These are phyloP conservation scores for Stereocaulon alpinum DNA, from an alignment of 495 filamentous ascomycete species.

Conservation along the genomic window DNA sequence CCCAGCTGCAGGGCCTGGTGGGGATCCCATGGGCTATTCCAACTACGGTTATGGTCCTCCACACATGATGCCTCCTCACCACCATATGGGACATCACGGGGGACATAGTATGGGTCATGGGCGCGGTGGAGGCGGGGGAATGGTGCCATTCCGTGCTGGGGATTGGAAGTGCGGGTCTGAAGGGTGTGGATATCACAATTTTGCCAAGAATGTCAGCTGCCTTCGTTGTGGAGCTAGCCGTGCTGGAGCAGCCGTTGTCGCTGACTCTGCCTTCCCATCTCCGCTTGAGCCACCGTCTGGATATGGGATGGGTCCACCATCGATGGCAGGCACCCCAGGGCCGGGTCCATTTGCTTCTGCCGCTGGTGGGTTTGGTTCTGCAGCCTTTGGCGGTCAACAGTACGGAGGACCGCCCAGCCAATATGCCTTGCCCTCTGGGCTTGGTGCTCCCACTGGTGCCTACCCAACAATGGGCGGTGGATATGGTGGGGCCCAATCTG, in stretches of 20 bases:
- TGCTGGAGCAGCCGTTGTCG: slow-evolving; percentile 83
- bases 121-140: slow-evolving; percentile 64
- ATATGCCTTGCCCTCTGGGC: slow-evolving; percentile 81
- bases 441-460: slow-evolving; percentile 62
- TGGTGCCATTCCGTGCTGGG: slow-evolving; percentile 93
- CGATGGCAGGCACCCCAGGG: slow-evolving; percentile 76
- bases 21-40: slow-evolving; percentile 63
- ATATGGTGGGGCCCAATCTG: slow-evolving; percentile 65
- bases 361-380: slow-evolving; percentile 59
- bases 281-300: slow-evolving; percentile 76
- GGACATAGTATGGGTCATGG: slow-evolving; percentile 62
- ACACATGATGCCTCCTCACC: slow-evolving; percentile 68
- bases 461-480: slow-evolving; percentile 73
- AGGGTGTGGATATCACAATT: slow-evolving; percentile 98
- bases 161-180: slow-evolving; percentile 99
- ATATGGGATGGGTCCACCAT: slow-evolving; percentile 66
- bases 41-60: slow-evolving; percentile 65
- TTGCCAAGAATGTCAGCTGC: slow-evolving; percentile 97
- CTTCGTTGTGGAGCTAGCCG: slow-evolving; percentile 92
- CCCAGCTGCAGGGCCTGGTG: slow-evolving; percentile 73
- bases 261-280: slow-evolving; percentile 84
- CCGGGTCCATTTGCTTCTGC: slow-evolving; percentile 68
- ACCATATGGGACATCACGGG: slow-evolving; percentile 70
- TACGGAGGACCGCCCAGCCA: slow-evolving; percentile 82
- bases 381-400: slow-evolving; percentile 67